These are phyloP conservation scores for Triticum turgidum DNA, from an alignment of 176 grass and related monocot species.

Conservation along the genomic window DNA sequence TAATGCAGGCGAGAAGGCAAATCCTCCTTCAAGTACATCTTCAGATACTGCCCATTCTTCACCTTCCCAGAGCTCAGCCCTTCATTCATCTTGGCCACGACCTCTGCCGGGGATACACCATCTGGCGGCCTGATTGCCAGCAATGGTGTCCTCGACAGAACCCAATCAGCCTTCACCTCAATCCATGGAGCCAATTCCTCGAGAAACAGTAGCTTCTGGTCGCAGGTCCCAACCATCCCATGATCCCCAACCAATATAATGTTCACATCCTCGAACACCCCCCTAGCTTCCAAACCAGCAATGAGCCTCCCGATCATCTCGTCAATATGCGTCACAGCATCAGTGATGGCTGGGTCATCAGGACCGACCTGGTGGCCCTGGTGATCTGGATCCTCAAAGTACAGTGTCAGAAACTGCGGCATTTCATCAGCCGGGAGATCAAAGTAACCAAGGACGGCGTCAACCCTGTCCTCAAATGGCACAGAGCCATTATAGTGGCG, in stretches of 20 bases:
- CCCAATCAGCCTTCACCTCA: conserved; percentile 52
- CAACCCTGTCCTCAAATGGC: conserved; percentile 78
- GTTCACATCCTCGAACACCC: conserved; percentile 84
- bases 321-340: conserved; percentile 61
- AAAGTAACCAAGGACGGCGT: conserved; percentile 71
- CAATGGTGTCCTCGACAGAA: conserved; percentile 66
- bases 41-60: conserved; percentile 61
- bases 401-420: conserved; percentile 76
- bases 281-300: conserved; percentile 67
- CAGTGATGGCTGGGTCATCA: conserved; percentile 69
- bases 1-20: conserved; percentile 78
- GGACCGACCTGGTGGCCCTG: conserved; percentile 90
- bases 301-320: conserved; percentile 75
- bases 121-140: conserved; percentile 67
- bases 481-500: conserved; percentile 61
- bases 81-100: conserved; percentile 93
- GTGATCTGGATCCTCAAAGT: conserved; percentile 94
- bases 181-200: conserved; percentile 78
- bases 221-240: conserved; percentile 93
- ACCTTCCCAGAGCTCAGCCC: conserved; percentile 81
- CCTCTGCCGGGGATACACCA: conserved; percentile 38
- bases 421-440: conserved; percentile 65
- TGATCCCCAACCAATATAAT: conserved; percentile 81
- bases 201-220: conserved; percentile 68
- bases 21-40: conserved; percentile 83